Evolutionary conservation across 2,329 filamentous ascomycete genomes (phyloP), one percentile per base, ranked within the genome.

Genomic region (Allantophomopsis lycopodina): DNA sequence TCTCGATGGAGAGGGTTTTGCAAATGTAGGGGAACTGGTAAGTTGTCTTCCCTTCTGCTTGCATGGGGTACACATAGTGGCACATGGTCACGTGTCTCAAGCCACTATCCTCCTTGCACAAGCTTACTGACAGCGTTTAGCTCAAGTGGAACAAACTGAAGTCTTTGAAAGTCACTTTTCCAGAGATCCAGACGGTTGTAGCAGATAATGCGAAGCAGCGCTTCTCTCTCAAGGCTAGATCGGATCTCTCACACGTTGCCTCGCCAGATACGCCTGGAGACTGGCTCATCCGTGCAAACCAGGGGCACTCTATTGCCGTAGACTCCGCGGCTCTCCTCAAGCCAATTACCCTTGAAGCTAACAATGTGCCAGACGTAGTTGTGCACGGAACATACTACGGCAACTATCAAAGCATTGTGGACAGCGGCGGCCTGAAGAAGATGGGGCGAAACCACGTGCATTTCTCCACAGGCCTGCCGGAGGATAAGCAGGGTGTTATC

Each of bases 381-480:
- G 74, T 96, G 2, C 88, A 96, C 61, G 89, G 91, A 31, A 95
- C 89, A 0, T 94, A 87, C 55, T 84, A 88, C 50, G 72, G 73
- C 12, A 81, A 82, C 15, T 95, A 87, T 81, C 63, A 71, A 1
- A 53, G 67, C 10, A 96, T 98, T 44, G 59, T 87, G 10, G 66
- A 68, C n/a, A 68, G 72, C 0, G 88, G 88, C 4, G 88, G 89
- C 0, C 62, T 98, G 42, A 77, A 74, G 49, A 71, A 70, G 42
- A 96, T 96, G 91, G 68, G 66, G 0, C 63, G 91, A 40, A 93
- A 83, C 46, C 89, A 96, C 54, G 80, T 96, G 20, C 91, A 98
- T 61, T 94, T 91, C 55, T 83, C 84, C 2, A 75, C 76, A 5
- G 86, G 84, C 0, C 63, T 88, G 11, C 77, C 83, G 0, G 55